A percentile compares a stretch with the other conserved stretches of the same genome.
phyloP scores from a whole-genome alignment of 2,329 filamentous ascomycete species.

The Colletotrichum chlorophyti region DNA sequence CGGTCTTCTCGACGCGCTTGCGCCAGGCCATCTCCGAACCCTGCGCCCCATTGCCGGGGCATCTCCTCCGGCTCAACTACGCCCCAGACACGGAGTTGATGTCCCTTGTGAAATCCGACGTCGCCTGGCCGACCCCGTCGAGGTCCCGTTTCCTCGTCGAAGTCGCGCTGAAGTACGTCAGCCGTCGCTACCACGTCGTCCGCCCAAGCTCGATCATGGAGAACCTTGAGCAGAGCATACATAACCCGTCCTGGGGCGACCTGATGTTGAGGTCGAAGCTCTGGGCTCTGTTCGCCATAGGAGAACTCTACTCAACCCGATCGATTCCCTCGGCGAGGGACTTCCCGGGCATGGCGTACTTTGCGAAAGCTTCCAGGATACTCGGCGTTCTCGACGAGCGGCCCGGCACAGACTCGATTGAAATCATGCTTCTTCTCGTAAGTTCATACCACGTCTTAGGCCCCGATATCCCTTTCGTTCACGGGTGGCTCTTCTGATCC shows the following conservation, averaged over 20 bases:
- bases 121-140: constrained; percentile 45
- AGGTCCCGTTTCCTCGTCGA: constrained; percentile 45
- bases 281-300: constrained; percentile 52
- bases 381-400: constrained; percentile 49
- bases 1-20: constrained; percentile 44
- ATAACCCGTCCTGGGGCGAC: constrained; percentile 40
- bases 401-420: constrained; percentile 49
- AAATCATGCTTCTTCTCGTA: constrained; percentile 51
- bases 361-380: constrained; percentile 45
- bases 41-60: constrained; percentile 31
- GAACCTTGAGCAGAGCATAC: constrained; percentile 43
- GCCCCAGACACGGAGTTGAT: constrained; percentile 38
- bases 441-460: no score
- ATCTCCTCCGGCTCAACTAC: constrained; percentile 42
- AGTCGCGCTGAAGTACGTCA: constrained; percentile 48
- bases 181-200: constrained; percentile 47
- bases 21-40: constrained; percentile 41
- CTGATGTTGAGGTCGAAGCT: constrained; percentile 46
- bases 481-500: background rate
- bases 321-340: constrained; percentile 38
- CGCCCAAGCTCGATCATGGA: constrained; percentile 44
- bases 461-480: no score
- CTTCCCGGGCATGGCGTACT: constrained; percentile 52
- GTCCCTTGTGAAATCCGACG: constrained; percentile 36
- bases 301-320: constrained; percentile 51